phyloP scores from a whole-genome alignment of 345 rosid genomes.

The Trapa bicornis region DNA sequence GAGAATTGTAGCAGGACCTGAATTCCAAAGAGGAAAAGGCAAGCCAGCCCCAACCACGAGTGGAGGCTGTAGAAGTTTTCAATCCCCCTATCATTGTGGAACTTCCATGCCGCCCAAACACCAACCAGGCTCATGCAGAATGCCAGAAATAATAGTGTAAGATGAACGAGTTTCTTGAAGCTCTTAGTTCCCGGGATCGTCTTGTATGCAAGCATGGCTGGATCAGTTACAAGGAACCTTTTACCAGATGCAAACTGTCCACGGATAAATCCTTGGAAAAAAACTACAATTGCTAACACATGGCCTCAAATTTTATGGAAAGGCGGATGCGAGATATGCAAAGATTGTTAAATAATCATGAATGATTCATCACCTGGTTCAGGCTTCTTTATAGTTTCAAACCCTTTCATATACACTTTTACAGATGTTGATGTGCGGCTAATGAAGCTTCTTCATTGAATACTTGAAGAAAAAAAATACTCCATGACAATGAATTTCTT shows the following conservation, averaged over 20 bases:
- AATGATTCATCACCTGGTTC: too few relatives aligned
- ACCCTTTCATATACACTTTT: too few relatives aligned
- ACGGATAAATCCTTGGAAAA: neutral
- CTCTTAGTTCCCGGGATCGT: conserved; percentile 66
- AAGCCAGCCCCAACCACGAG: conserved; percentile 87
- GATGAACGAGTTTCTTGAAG: conserved; percentile 75
- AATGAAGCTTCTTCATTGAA: too few relatives aligned
- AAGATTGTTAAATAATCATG: too few relatives aligned
- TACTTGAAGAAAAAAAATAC: too few relatives aligned
- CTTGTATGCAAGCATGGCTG: conserved; percentile 92
- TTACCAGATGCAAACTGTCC: neutral
- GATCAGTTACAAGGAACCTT: neutral
- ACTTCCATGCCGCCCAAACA: conserved; percentile 80
- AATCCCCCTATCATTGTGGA: conserved; percentile 87
- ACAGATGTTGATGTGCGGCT: too few relatives aligned
- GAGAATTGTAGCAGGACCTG: conserved; percentile 35
- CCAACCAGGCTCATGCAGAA: conserved; percentile 59
- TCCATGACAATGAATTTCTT: neutral
- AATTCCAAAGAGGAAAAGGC: conserved; percentile 58
- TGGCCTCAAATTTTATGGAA: too few relatives aligned
- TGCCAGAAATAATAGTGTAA: conserved; percentile 51
- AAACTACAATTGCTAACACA: too few relatives aligned
- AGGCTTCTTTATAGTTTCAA: too few relatives aligned
- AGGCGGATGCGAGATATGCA: too few relatives aligned
- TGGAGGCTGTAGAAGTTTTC: conserved; percentile 95